phyloP scores from a whole-genome alignment of 1,139 yeast genomes.

The Petasospora fabianii region DNA sequence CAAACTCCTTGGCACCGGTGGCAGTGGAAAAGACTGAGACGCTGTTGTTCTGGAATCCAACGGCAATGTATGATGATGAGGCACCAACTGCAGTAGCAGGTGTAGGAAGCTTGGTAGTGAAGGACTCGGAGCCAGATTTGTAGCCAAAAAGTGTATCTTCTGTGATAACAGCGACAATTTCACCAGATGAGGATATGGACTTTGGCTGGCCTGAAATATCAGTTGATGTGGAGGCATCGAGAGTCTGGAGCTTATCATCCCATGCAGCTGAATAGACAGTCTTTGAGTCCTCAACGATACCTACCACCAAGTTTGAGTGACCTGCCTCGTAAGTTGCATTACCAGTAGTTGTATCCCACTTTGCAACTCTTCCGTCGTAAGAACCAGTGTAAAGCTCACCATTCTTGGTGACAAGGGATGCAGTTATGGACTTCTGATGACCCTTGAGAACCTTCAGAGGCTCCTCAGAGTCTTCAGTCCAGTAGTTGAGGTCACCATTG shows the following conservation, averaged over 20 bases:
- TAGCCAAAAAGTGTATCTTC: constrained; percentile 29
- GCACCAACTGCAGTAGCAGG: constrained; percentile 36
- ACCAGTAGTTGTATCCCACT: constrained; percentile 48
- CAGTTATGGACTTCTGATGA: constrained; percentile 79
- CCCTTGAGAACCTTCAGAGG: constrained; percentile 56
- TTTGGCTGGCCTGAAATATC: constrained; percentile 63
- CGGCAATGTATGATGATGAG: constrained; percentile 42
- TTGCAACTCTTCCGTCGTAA: constrained; percentile 70
- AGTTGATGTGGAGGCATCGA: constrained; percentile 28
- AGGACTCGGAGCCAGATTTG: constrained; percentile 26
- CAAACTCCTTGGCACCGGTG: constrained; percentile 29
- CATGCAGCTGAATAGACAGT: constrained; percentile 63
- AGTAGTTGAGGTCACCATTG: constrained; percentile 68
- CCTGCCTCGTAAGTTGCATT: constrained; percentile 35
- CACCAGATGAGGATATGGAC: constrained; percentile 38
- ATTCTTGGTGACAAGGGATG: constrained; percentile 38
- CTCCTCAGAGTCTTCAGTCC: constrained; percentile 34
- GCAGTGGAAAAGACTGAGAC: constrained; percentile 32
- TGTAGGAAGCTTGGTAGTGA: constrained; percentile 31
- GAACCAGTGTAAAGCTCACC: constrained; percentile 60
- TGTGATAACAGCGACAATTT: constrained; percentile 34
- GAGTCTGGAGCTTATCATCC: constrained; percentile 73
- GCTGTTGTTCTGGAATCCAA: constrained; percentile 43
- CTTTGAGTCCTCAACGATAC: constrained; percentile 30
- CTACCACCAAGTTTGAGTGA: constrained; percentile 61